Evolutionary conservation across 768 basidiomycete genomes (phyloP).

Genomic region (Suillus americanus): DNA sequence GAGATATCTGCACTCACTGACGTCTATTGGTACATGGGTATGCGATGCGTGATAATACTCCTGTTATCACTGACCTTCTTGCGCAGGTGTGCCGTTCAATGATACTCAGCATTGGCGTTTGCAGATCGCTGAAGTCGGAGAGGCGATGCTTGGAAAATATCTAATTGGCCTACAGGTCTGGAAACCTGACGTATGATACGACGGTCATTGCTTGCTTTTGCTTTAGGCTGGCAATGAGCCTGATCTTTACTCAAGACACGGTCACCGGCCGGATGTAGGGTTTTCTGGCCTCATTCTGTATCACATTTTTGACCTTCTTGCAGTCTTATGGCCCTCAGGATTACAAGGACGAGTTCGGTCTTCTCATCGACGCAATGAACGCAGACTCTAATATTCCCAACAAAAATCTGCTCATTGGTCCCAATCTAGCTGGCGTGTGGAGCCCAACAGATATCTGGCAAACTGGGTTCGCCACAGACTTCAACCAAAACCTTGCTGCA

Average conservation of each 20-base stretch:
- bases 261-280: slow-evolving; percentile 28
- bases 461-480: slow-evolving; percentile 48
- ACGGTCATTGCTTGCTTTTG: neutral
- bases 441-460: slow-evolving; percentile 51
- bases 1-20: slow-evolving; percentile 60
- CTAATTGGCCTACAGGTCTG: slow-evolving; percentile 53
- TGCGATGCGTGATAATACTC: slow-evolving; percentile 1
- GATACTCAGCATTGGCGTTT: slow-evolving; percentile 54
- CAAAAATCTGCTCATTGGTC: slow-evolving; percentile 56
- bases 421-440: slow-evolving; percentile 61
- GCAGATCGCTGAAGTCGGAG: slow-evolving; percentile 54
- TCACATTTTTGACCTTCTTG: slow-evolving; percentile 12
- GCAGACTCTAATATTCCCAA: slow-evolving; percentile 38
- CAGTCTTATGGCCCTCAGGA: slow-evolving; percentile 32
- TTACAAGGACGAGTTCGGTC: slow-evolving; percentile 54
- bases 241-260: slow-evolving; percentile 61
- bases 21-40: slow-evolving; percentile 66
- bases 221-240: slow-evolving; percentile 74
- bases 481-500: slow-evolving; percentile 39
- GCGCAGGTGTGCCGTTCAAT: slow-evolving; percentile 61
- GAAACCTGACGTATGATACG: neutral
- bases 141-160: slow-evolving; percentile 61
- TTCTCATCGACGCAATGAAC: slow-evolving; percentile 43
- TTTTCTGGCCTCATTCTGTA: too few relatives aligned
- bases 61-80: slow-evolving; percentile 5